Base-by-base conservation (phyloP, 192 early-diverging fungal species). In the Diversispora eburnea region DNA sequence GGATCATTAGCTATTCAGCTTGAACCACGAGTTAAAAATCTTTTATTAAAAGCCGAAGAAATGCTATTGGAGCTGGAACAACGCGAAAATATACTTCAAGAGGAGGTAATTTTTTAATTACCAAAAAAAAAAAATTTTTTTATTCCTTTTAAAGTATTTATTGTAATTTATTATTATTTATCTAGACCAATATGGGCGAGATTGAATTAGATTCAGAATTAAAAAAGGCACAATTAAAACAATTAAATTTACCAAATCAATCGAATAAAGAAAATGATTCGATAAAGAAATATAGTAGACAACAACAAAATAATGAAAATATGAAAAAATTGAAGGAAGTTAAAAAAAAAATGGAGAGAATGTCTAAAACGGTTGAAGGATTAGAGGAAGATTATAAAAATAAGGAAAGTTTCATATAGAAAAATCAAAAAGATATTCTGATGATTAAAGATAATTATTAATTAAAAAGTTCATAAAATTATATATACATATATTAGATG, bases 1-100 rank as follows among this genome's bases (percentile, higher is more conserved):
- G 39, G 17, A 8, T 49, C 67, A 22, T 54, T 68, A 15, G 67
- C 67, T 4, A 48, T 41, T n/a, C 48, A 68, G 33, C 4, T 68
- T 42, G 67, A 49, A 7, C 49, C 67, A 8, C 48, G 51, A 5
- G 48, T 68, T 6, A 54, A 10, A 2, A 15, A 6, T 22, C 46
- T 68, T n/a, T 54, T 68, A 68, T 33, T 13, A 39, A 49, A 68
- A n/a, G 67, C 51, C 15, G 67, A 68, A 68, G 49, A 68, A 39
- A 54, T 54, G 33, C 41, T 68, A 54, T n/a, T 12, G 52, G 67
- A 39, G 39, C 52, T 68, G 41, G 49, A 33, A 68, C 10, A 42
- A 25, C 19, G 15, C 8, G 67, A 68, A 12, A 51, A 68, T 42
- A 51, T 19, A 12, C 67, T 68, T 15, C 67, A 68, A 39, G 25